These are phyloP conservation scores for Plenodomus tracheiphilus DNA, from an alignment of 2,329 filamentous ascomycete genomes.

Conservation along the genomic window DNA sequence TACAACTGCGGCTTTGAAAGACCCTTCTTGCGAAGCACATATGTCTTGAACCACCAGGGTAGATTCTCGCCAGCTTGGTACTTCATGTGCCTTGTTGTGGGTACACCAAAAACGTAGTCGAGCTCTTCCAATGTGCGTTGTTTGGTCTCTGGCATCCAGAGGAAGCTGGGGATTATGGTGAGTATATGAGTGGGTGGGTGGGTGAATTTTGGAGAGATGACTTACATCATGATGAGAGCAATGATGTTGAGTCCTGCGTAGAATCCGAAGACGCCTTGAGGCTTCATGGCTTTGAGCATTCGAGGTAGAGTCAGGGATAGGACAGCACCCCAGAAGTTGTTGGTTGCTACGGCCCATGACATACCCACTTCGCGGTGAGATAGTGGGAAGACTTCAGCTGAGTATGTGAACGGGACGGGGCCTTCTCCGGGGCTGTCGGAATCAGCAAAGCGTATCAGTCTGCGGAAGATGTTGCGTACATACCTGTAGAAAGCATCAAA, in stretches of 20 bases:
- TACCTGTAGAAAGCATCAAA: conserved; percentile 50
- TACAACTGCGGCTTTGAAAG: conserved; percentile 45
- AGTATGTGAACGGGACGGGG: conserved; percentile 51
- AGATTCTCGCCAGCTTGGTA: conserved; percentile 37
- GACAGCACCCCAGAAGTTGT: conserved; percentile 62
- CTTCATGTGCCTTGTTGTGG: conserved; percentile 45
- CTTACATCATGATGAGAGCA: conserved; percentile 62
- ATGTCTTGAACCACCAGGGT: conserved; percentile 53
- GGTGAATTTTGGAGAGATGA: background rate
- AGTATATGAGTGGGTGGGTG: background rate
- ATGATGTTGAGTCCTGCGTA: conserved; percentile 64
- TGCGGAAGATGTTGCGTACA: too few species aligned
- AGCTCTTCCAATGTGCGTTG: conserved; percentile 54
- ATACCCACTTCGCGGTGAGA: conserved; percentile 73
- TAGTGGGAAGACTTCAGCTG: conserved; percentile 68
- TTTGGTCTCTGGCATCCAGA: conserved; percentile 57
- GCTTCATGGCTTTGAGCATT: conserved; percentile 56
- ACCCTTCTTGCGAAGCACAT: conserved; percentile 45
- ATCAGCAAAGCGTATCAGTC: background rate
- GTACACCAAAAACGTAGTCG: conserved; percentile 56
- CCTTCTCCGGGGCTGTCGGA: conserved; percentile 43
- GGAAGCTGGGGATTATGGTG: conserved; percentile 44
- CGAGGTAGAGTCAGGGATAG: conserved; percentile 66
- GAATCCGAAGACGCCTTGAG: conserved; percentile 63
- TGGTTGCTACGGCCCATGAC: conserved; percentile 69